A percentile compares a stretch with the other conserved stretches of the same genome.
Evolutionary conservation across 768 basidiomycete species (phyloP).

Genomic region (Termitomyces eurrhizus): DNA sequence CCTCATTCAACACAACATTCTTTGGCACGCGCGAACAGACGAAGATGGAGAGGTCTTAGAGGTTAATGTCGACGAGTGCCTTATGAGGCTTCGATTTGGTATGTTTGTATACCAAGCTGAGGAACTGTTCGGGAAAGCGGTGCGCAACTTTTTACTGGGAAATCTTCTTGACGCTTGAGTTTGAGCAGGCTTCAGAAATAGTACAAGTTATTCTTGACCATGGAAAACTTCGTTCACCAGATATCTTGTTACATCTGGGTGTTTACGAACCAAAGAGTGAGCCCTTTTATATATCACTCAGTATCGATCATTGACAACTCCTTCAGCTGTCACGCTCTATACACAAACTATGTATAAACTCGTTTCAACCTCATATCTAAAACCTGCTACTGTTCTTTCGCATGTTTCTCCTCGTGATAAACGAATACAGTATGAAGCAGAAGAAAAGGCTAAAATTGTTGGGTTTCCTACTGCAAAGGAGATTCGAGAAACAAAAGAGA

Average conservation of each 20-base stretch:
- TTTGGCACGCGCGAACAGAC: slow-evolving; percentile 77
- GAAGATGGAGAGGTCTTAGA: slow-evolving; percentile 78
- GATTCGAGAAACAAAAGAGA: slow-evolving; percentile 65
- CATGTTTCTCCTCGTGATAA: slow-evolving; percentile 81
- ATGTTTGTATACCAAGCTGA: slow-evolving; percentile 74
- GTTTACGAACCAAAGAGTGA: slow-evolving; percentile 58
- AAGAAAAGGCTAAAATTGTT: slow-evolving; percentile 68
- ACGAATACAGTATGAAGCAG: slow-evolving; percentile 73
- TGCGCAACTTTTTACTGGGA: slow-evolving; percentile 31
- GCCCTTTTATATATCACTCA: not conserved
- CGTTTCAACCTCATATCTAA: slow-evolving; percentile 70
- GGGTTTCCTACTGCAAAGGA: slow-evolving; percentile 83
- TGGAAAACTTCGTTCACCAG: slow-evolving; percentile 78
- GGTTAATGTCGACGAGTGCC: slow-evolving; percentile 79
- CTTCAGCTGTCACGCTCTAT: slow-evolving; percentile 38
- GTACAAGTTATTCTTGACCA: slow-evolving; percentile 75
- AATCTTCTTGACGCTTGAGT: slow-evolving; percentile 4
- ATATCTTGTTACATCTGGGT: slow-evolving; percentile 55
- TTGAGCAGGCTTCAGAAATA: slow-evolving; percentile 67
- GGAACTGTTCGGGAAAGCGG: slow-evolving; percentile 64
- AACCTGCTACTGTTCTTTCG: slow-evolving; percentile 72
- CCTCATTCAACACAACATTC: slow-evolving; percentile 87
- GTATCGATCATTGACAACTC: not conserved
- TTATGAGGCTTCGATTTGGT: slow-evolving; percentile 80
- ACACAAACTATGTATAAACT: slow-evolving; percentile 64